A percentile compares a stretch with the other conserved stretches of the same genome.
Conservation (phyloP, 495 filamentous ascomycete genomes). For the Aspergillus sclerotiicarbonarius region DNA sequence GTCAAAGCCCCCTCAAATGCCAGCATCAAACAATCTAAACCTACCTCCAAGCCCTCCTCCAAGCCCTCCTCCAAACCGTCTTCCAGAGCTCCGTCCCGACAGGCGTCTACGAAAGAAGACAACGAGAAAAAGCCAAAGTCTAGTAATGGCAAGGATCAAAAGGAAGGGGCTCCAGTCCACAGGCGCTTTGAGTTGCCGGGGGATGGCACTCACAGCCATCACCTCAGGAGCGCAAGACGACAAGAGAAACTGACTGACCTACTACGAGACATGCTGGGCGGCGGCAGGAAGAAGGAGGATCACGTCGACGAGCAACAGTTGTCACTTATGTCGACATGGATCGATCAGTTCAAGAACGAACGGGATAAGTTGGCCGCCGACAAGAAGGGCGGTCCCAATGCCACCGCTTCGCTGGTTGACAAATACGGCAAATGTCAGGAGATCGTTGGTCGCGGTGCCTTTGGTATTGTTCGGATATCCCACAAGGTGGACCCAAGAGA, state of each 20-base stretch:
- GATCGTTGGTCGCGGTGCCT: conserved; percentile 94
- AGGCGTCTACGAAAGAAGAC: conserved; percentile 41
- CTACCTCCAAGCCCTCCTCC: conserved; percentile 38
- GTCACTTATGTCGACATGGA: conserved; percentile 92
- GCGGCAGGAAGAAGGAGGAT: conserved; percentile 65
- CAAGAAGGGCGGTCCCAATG: conserved; percentile 72
- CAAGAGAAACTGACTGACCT: conserved; percentile 96
- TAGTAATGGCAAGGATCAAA: conserved; percentile 37
- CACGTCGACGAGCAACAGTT: conserved; percentile 74
- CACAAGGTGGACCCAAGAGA: conserved; percentile 87
- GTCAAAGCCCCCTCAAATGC: conserved; percentile 29
- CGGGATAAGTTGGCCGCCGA: conserved; percentile 73
- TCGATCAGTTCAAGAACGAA: conserved; percentile 87
- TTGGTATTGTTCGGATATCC: conserved; percentile 97
- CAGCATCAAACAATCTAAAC: conserved; percentile 34
- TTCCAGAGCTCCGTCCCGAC: conserved; percentile 40
- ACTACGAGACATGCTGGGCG: conserved; percentile 76
- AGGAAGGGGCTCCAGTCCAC: conserved; percentile 39
- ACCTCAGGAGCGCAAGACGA: conserved; percentile 79
- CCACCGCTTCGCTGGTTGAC: conserved; percentile 81
- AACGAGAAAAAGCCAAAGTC: conserved; percentile 35
- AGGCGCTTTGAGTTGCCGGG: conserved; percentile 59
- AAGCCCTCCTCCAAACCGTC: conserved; percentile 40
- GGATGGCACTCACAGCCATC: conserved; percentile 75
- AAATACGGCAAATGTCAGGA: conserved; percentile 99